Evolutionary conservation across 768 basidiomycete species (phyloP), one percentile per base, ranked within the genome.

Genomic region (Dentipellis fragilis): DNA sequence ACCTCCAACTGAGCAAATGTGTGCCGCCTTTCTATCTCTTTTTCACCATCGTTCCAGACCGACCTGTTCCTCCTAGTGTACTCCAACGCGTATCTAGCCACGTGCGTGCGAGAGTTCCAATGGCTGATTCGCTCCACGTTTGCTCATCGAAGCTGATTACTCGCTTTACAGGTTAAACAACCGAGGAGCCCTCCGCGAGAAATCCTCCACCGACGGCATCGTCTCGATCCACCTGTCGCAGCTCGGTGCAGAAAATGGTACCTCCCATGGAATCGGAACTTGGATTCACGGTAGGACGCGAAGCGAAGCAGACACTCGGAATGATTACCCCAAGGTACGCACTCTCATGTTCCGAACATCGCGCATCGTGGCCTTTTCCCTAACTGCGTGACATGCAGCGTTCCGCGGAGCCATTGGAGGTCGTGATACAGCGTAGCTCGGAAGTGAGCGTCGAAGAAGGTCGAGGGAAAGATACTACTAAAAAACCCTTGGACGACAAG

Each of bases 61-160:
- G 10, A 35, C 23, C 4, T 1, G n/a, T 35, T 14, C 21, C 22
- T 45, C 29, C 34, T 50, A 82, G 79, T 83, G 22, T 82, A 81
- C 59, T 68, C 77, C 12, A 81, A 81, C 58, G 77, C 80, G 8
- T 80, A 80, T 60, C 71, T 83, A 8, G 79, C 80, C 4, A 72
- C 67, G 66, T 70, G 54, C 54, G 67, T 29, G 29, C 29, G 29
- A 6, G 29, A 29, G 3, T 6, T 29, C 3, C 29, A 29, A 29
- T 29, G n/a, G n/a, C n/a, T 29, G 6, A 29, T 29, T 29, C 6
- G 6, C 3, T 29, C 29, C 29, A 29, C 6, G 6, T 29, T 29
- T 3, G 29, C 29, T 29, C 29, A 6, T 29, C 6, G 6, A 29
- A 29, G 29, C 29, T 29, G 63, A 10, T 29, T 47, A 4, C 14